Evolutionary conservation across 345 rosid species (phyloP), one percentile per base, ranked within the genome.

Genomic region (Draba incana): DNA sequence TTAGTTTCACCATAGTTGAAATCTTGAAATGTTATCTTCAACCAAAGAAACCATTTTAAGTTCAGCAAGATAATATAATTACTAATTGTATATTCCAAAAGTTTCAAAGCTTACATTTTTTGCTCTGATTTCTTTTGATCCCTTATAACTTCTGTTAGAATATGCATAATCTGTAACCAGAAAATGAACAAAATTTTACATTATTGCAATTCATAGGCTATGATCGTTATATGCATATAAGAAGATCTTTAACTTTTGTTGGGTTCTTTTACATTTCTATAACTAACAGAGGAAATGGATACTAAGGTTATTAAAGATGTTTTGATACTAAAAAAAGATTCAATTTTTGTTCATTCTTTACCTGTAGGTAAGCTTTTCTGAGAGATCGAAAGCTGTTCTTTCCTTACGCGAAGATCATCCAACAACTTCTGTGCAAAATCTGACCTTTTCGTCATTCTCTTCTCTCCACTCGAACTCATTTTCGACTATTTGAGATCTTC

Each of bases 361-460:
- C 96, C 91, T 75, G 66, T 70, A 58, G 50, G 41, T 8, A 41
- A 35, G 50, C 75, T 25, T 61, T 70, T 78, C 76, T 81, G 86
- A 61, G 92, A 74, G 6, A 80, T 41, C 48, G 83, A 85, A 82
- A 90, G 78, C 38, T 84, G 82, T 64, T 94, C 92, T 75, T 88
- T 94, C 77, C 96, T 68, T 69, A 82, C 31, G 6, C 91, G 82
- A 57, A 94, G 97, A 79, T 94, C 99, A 71, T 90, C 91, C 51
- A 94, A 78, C 78, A 94, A 79, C 83, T 94, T 94, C 88, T 90
- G 95, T 0, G 92, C 95, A 64, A 94, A 94, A 71, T 87, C 96
- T 3, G 91, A 86, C 70, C 91, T 81, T 81, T 81, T 94, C 49
- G 80, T 86, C 99, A 94, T 94, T 38, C 52, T 25, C 52, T 49